Conservation (phyloP, 352 stramenopile species). For the Aphanomyces invadans region DNA sequence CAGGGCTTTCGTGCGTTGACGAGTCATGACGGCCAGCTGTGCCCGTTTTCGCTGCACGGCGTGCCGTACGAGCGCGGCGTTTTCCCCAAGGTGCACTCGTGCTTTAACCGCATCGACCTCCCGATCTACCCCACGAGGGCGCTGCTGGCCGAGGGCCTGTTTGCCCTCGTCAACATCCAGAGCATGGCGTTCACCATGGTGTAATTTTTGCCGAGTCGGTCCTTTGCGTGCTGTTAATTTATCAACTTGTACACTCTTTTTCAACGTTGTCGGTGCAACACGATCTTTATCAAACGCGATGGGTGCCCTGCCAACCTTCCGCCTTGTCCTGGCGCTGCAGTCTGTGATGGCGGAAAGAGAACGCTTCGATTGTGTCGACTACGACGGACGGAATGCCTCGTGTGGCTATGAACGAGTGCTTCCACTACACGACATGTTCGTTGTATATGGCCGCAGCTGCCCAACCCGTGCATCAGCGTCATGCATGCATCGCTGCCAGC, state of each 20-base stretch:
- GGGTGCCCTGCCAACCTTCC: too few relatives aligned
- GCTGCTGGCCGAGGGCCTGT: conserved; percentile 92
- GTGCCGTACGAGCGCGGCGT: conserved; percentile 3
- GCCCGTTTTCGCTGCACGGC: conserved; percentile 55
- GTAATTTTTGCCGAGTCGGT: too few relatives aligned
- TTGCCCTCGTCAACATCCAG: conserved; percentile 94
- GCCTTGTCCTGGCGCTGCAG: not conserved
- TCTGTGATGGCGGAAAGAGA: not conserved
- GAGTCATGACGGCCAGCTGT: conserved; percentile 77
- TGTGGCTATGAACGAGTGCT: not conserved
- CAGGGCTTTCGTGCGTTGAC: conserved; percentile 75
- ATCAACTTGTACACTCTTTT: not conserved
- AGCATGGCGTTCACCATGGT: conserved; percentile 89
- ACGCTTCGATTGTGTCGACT: not conserved
- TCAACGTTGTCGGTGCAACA: too few relatives aligned
- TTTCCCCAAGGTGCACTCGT: conserved; percentile 74
- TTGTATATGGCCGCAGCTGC: not conserved
- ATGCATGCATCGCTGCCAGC: not conserved
- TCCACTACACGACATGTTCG: not conserved
- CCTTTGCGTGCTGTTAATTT: too few relatives aligned
- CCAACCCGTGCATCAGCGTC: not conserved
- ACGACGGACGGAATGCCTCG: not conserved
- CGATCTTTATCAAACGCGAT: too few relatives aligned
- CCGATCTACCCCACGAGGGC: conserved; percentile 72
- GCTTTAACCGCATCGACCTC: conserved; percentile 79